Conservation (phyloP, 2,329 filamentous ascomycete genomes). For the Elsinoe fawcettii region DNA sequence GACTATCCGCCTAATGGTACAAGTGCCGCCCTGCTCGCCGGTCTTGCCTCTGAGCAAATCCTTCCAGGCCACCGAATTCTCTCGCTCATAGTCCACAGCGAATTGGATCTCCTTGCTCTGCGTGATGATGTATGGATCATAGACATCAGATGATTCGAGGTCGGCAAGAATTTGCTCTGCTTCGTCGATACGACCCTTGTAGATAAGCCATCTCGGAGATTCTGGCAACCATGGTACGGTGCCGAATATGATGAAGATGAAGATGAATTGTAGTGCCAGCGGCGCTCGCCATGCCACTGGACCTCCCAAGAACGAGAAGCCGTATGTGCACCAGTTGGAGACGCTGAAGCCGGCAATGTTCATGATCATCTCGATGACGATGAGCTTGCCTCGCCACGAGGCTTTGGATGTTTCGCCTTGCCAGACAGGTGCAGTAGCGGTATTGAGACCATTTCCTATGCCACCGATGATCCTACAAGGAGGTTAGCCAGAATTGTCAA, state of each 20-base stretch:
- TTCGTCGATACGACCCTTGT: conserved; percentile 37
- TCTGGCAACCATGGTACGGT: conserved; percentile 44
- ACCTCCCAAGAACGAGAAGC: conserved; percentile 39
- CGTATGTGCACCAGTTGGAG: conserved; percentile 39
- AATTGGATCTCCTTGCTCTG: conserved; percentile 37
- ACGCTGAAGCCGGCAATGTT: conserved; percentile 45
- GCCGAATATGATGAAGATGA: conserved; percentile 39
- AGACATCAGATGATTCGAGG: conserved; percentile 38
- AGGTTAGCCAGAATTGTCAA: background rate
- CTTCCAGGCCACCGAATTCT: conserved; percentile 44
- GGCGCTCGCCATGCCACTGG: conserved; percentile 40
- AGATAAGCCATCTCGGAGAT: conserved; percentile 42
- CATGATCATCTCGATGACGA: conserved; percentile 38
- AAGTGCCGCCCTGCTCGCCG: conserved; percentile 38
- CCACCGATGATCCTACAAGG: conserved; percentile 35
- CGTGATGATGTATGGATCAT: conserved; percentile 40
- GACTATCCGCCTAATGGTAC: conserved; percentile 43
- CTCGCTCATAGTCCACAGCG: conserved; percentile 42
- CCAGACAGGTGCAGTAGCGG: conserved; percentile 44
- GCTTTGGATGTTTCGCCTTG: conserved; percentile 43
- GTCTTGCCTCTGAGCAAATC: conserved; percentile 44
- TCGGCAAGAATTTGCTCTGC: conserved; percentile 44
- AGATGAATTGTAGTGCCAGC: conserved; percentile 44
- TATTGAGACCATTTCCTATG: conserved; percentile 47
- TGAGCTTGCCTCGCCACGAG: conserved; percentile 32